Evolutionary conservation across 805 yeast species (phyloP).

Genomic region (Blastobotrys robertii): DNA sequence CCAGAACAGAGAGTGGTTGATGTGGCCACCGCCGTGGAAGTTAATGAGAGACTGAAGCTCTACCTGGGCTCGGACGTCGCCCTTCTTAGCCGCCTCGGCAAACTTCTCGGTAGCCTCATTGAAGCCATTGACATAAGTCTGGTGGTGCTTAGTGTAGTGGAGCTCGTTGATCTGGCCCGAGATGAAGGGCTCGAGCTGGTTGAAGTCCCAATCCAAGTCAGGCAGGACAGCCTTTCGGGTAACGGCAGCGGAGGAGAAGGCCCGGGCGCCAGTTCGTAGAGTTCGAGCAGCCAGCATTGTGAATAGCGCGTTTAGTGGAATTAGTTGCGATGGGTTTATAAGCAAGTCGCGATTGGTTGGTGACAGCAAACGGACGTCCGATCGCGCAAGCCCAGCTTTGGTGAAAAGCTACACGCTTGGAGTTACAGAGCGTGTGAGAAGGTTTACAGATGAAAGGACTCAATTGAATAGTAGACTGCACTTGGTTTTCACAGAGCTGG

Average conservation of each 20-base stretch:
- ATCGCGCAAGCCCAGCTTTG: too few species aligned
- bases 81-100: conserved; percentile 49
- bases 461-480: too few species aligned
- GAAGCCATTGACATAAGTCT: conserved; percentile 80
- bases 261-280: conserved; percentile 4
- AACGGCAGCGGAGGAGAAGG: conserved; percentile 7
- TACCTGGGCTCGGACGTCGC: conserved; percentile 49
- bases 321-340: not conserved
- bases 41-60: conserved; percentile 64
- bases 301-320: not conserved
- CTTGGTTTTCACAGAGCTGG: too few species aligned
- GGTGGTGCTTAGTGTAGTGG: conserved; percentile 87
- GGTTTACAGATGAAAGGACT: too few species aligned
- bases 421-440: too few species aligned
- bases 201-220: conserved; percentile 73
- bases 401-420: too few species aligned
- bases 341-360: not conserved
- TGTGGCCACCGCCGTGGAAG: conserved; percentile 88
- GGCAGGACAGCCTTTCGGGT: conserved; percentile 54
- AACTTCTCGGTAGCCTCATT: conserved; percentile 70
- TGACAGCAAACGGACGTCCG: too few species aligned
- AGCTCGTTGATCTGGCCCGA: conserved; percentile 76
- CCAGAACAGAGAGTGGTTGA: conserved; percentile 84
- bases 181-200: conserved; percentile 77
- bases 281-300: conserved; percentile 1